A percentile compares a stretch with the other conserved stretches of the same genome.
These are phyloP conservation scores for Halteria grandinella DNA, from an alignment of 73 alveolate genomes.

Conservation along the genomic window DNA sequence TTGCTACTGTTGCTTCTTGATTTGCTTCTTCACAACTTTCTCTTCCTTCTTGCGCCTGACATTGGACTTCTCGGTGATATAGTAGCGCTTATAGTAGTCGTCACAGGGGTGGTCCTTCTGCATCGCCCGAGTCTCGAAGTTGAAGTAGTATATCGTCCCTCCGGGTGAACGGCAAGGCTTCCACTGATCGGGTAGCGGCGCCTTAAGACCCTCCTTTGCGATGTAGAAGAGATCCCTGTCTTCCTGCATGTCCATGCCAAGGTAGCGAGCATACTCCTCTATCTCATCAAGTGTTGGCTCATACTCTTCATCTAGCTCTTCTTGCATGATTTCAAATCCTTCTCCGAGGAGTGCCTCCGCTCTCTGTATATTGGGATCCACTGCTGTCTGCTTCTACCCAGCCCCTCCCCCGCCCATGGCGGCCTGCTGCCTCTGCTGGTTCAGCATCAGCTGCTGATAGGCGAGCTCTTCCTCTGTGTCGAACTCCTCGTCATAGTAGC, in stretches of 20 bases:
- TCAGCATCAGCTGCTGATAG: background rate
- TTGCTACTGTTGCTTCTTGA: slow-evolving; percentile 32
- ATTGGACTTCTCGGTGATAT: slow-evolving; percentile 60
- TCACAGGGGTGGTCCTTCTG: slow-evolving; percentile 93
- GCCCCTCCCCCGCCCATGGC: background rate
- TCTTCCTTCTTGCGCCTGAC: slow-evolving; percentile 60
- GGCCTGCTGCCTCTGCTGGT: background rate
- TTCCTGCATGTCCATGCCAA: slow-evolving; percentile 84
- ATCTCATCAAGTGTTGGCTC: slow-evolving; percentile 84
- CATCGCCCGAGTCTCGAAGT: slow-evolving; percentile 74
- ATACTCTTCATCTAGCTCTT: slow-evolving; percentile 85
- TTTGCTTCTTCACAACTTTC: slow-evolving; percentile 52
- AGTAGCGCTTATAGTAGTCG: slow-evolving; percentile 76
- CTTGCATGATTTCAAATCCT: slow-evolving; percentile 71
- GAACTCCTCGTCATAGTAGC: background rate
- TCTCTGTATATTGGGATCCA: background rate
- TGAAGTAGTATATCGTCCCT: slow-evolving; percentile 78
- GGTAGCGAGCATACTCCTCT: slow-evolving; percentile 82
- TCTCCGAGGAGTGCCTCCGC: slow-evolving; percentile 28
- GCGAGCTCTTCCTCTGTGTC: background rate
- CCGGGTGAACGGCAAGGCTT: slow-evolving; percentile 80
- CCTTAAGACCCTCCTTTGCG: slow-evolving; percentile 93
- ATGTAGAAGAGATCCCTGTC: slow-evolving; percentile 86
- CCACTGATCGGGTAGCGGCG: slow-evolving; percentile 90
- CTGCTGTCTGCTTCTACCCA: background rate